Base-by-base conservation (phyloP, 2,329 filamentous ascomycete species). In the Sporothrix protearum region DNA sequence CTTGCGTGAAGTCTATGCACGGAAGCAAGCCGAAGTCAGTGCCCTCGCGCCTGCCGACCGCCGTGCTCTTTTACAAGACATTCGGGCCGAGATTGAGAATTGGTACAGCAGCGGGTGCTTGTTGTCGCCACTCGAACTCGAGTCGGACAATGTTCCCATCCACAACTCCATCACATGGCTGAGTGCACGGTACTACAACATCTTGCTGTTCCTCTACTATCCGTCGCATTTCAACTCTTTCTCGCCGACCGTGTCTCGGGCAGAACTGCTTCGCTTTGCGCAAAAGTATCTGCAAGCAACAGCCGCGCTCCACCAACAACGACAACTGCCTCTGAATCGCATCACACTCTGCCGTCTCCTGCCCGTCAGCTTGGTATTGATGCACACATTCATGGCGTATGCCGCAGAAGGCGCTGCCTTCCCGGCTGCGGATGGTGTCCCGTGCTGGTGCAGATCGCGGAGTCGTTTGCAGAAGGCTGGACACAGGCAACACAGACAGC, bases 61-160 rank as follows among this genome's bases (percentile, higher is more conserved):
- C 3, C 77, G 77, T 10, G 76, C 78, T 42, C 75, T 80, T 7
- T 66, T 81, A 2, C 78, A 78, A 51, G 77, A 77, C 25, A 77
- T 83, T 33, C 78, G 81, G n/a, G 76, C 79, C n/a, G 78, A 82
- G 33, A 83, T 84, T 25, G 82, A 84, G 69, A 79, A 83, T 72
- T 84, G 83, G 82, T 84, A 84, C 73, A 83, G 80, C 71, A 81
- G 80, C 42, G 83, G 82, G 0, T 84, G 82, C 63, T 79, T 84
- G 4, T 77, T 84, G 71, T 82, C 81, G 5, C 81, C 81, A 4
- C 81, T 68, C 14, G 59, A 61, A 19, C 30, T 59, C 4, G 81
- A 83, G 61, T 77, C 80, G 1, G 82, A 84, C 73, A 82, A 83
- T 66, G 76, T 83, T 2, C 80, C 82, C 19, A 82, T 84, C 25